Base-by-base conservation (phyloP, 805 yeast species). In the Candida mattraensis region DNA sequence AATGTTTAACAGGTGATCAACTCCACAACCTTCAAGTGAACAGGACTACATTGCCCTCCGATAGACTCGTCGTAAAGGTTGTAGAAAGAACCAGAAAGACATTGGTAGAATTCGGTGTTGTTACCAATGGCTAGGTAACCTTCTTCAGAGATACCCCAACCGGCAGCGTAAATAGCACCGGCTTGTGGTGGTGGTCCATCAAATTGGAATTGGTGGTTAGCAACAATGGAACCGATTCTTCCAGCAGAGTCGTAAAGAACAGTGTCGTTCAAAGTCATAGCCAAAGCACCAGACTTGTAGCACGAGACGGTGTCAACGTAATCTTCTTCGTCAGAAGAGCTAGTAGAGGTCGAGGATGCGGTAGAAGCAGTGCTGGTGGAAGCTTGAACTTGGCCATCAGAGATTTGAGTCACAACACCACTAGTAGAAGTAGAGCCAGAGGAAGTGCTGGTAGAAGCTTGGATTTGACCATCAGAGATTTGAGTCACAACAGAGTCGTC, bases 181-280 rank as follows among this genome's bases (percentile, higher is more conserved):
- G 75, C 80, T 62, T 76, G 82, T 45, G 80, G 80, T 60, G 78
- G 76, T 33, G 80, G 80, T 51, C 80, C 81, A 53, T 76, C 82
- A 52, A 76, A 76, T 62, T 76, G 82, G 74, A 76, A 75, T 62
- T 76, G 82, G 64, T 76, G 66, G 74, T 73, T 73, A 40, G 79
- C 73, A 46, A 74, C 80, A 58, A 74, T 74, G 29, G 79, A 70
- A 50, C 80, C 80, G 39, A 74, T 62, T 69, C 80, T 72, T 33
- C 72, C 72, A 41, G 58, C 46, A 15, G 69, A 48, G 50, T 74
- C 80, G 13, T 53, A 67, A 49, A 75, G 65, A 35, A 69, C 50
- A 44, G 72, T 62, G 30, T 49, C 58, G 20, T 57, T 50, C 55
- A 76, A 66, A 26, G 63, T 55, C 61, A 75, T 61, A 12, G 74